Evolutionary conservation across 495 filamentous ascomycete species (phyloP), one percentile per base, ranked within the genome.

Genomic region (Aeminium ludgeri): DNA sequence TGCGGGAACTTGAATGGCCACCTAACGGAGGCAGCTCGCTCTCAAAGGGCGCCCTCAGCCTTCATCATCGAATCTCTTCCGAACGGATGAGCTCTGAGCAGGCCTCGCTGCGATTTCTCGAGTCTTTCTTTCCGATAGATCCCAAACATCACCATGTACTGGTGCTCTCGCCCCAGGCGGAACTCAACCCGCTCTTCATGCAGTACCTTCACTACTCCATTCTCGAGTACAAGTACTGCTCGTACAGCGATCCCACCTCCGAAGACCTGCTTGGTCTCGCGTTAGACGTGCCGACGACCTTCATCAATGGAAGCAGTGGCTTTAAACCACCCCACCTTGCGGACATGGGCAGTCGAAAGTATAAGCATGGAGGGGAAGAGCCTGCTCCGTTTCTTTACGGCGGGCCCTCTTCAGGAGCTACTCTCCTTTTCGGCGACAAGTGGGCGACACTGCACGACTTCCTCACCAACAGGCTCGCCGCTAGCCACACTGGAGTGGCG

Each of bases 381-480:
- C 37, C 65, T 2, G 67, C 72, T 0, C 68, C 77, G 0, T 86
- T 87, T 48, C 61, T 86, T 2, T 91, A 80, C 78, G 78, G 91
- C 59, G 71, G 78, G 30, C 85, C 84, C 15, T 78, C 75, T 53
- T 78, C 74, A 51, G 79, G 85, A 49, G 83, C 83, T 1, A 71
- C 75, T 10, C 65, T 93, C 12, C 82, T 81, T 55, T 79, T 84
- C 38, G 83, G 83, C 17, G 74, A 83, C 27, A 82, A 78, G 54
- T 93, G 85, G 85, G 60, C 67, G 13, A 80, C 86, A 45, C 66
- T 91, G 12, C 81, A 93, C 52, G 67, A 70, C 12, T 82, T 87
- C 36, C 67, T 86, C 2, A 69, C 72, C 6, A 60, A 65, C 15
- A 62, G 72, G 2, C 50, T 85, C 13, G 57, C 65, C 12, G 41